A percentile compares a stretch with the other conserved stretches of the same genome.
Evolutionary conservation across 805 yeast species (phyloP).

Genomic region (Saturnispora diversa): DNA sequence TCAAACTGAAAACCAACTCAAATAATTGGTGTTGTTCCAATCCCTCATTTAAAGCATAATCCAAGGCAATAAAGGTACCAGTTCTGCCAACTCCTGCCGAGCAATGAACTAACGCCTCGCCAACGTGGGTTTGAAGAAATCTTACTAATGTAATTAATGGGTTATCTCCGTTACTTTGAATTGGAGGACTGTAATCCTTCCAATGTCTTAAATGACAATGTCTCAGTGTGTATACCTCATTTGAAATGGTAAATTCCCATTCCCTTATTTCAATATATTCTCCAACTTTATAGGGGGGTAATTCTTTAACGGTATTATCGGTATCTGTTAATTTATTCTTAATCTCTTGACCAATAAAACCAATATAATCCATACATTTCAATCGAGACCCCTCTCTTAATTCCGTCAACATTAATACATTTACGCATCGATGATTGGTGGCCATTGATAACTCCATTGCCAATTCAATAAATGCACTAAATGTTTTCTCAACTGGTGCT

Average conservation of each 20-base stretch:
- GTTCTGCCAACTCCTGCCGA: slow-evolving; percentile 58
- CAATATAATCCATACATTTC: slow-evolving; percentile 29
- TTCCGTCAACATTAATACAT: slow-evolving; percentile 70
- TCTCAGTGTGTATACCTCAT: neutral
- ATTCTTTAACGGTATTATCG: neutral
- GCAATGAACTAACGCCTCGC: slow-evolving; percentile 39
- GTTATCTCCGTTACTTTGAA: slow-evolving; percentile 6
- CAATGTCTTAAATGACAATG: slow-evolving; percentile 15
- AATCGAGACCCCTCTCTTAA: slow-evolving; percentile 35
- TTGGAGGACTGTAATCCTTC: slow-evolving; percentile 15
- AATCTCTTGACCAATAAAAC: slow-evolving; percentile 3
- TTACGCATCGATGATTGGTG: slow-evolving; percentile 26
- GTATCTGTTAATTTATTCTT: neutral
- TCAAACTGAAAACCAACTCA: slow-evolving; percentile 36
- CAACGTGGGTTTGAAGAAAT: too few relatives aligned
- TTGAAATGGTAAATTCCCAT: neutral
- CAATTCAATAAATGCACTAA: slow-evolving; percentile 37
- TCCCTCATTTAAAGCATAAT: slow-evolving; percentile 28
- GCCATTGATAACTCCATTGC: slow-evolving; percentile 24
- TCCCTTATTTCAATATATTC: slow-evolving; percentile 11
- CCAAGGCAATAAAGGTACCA: slow-evolving; percentile 43
- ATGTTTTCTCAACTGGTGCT: slow-evolving; percentile 44
- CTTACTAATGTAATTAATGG: neutral
- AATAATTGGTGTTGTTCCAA: slow-evolving; percentile 28
- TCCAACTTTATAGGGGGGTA: neutral